A percentile compares a stretch with the other conserved stretches of the same genome.
Conservation (phyloP, 2,329 filamentous ascomycete species). For the Sclerotinia spermophila region DNA sequence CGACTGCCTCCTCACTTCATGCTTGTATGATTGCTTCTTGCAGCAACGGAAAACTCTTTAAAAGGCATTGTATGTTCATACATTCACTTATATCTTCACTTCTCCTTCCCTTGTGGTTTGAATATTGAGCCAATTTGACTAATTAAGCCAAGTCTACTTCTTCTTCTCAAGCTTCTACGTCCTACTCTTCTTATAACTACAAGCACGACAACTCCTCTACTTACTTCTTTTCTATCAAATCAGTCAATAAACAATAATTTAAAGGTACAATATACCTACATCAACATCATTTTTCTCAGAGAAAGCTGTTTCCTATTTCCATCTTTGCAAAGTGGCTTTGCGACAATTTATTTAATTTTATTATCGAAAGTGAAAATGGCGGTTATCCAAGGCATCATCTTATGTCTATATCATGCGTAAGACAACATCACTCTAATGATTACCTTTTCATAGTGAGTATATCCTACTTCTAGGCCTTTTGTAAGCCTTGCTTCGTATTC, state of each 20-base stretch:
- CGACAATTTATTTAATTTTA: neutral
- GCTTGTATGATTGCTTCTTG: neutral
- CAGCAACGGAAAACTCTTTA: neutral
- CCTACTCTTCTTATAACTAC: neutral
- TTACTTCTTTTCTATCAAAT: neutral
- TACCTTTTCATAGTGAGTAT: neutral
- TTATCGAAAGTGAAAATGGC: neutral
- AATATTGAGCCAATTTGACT: neutral
- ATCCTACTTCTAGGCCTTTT: neutral
- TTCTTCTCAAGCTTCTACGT: neutral
- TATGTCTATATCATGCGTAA: neutral
- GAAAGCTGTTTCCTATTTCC: neutral
- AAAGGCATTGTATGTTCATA: neutral
- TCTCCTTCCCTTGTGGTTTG: neutral
- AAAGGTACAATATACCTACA: neutral
- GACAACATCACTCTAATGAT: neutral
- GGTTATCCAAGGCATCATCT: neutral
- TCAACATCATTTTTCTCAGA: neutral
- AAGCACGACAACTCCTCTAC: neutral
- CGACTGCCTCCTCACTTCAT: neutral
- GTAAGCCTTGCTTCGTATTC: neutral
- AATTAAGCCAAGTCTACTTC: neutral
- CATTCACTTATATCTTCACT: neutral
- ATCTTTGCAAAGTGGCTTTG: neutral
- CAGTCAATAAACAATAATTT: neutral